Conservation (phyloP, 768 basidiomycete genomes). For the Boletus vinaceobasis region DNA sequence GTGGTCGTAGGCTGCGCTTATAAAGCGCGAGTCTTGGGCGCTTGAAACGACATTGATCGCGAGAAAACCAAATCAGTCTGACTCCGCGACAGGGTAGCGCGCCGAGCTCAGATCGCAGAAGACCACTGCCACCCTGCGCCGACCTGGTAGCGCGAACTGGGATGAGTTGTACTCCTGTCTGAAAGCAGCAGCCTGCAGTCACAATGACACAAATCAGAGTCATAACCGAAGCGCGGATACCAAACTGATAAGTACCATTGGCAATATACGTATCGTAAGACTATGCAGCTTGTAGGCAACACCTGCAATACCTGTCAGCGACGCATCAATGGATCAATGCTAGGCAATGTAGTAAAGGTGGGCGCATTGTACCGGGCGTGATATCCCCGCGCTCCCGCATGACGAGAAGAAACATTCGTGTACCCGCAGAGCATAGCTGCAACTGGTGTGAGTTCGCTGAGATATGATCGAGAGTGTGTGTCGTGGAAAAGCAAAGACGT, state of each 20-base stretch:
- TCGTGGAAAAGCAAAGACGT: too few relatives aligned
- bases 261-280: neutral
- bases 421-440: neutral
- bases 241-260: neutral
- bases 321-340: too few relatives aligned
- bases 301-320: too few relatives aligned
- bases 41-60: neutral
- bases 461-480: too few relatives aligned
- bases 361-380: too few relatives aligned
- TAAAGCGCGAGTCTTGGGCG: constrained; percentile 10
- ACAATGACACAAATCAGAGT: constrained; percentile 1
- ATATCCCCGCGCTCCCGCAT: too few relatives aligned
- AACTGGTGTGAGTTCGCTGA: neutral
- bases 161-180: neutral
- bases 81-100: neutral
- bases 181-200: neutral
- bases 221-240: neutral
- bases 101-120: neutral
- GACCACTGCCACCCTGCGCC: too few relatives aligned
- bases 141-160: too few relatives aligned
- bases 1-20: constrained; percentile 3
- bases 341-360: neutral
- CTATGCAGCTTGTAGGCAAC: neutral
- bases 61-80: constrained; percentile 5
- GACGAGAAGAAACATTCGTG: neutral